phyloP scores from a whole-genome alignment of 805 yeast genomes.

The Yarrowia deformans region DNA sequence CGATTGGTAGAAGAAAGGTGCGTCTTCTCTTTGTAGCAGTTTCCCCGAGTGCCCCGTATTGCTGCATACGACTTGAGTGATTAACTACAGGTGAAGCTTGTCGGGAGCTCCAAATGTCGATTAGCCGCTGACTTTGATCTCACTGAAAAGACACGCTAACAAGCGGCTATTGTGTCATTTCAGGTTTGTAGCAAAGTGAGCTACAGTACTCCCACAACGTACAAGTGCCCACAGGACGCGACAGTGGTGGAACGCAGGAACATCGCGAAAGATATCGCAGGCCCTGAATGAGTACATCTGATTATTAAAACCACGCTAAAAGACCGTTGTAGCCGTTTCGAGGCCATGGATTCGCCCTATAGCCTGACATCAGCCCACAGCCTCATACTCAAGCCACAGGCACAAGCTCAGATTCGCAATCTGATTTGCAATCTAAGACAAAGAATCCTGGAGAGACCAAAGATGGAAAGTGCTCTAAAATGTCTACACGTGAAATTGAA shows the following conservation, averaged over 20 bases:
- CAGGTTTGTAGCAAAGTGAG: background rate
- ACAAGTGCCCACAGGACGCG: too few relatives aligned
- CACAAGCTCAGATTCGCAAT: conserved; percentile 22
- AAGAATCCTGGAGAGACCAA: background rate
- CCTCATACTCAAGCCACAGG: conserved; percentile 15
- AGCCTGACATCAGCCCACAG: background rate
- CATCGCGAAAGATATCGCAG: too few relatives aligned
- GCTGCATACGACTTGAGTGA: too few relatives aligned
- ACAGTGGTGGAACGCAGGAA: too few relatives aligned
- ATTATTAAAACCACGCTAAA: background rate
- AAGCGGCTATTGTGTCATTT: background rate
- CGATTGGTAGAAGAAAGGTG: too few relatives aligned
- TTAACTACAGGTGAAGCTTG: background rate
- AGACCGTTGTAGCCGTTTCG: background rate
- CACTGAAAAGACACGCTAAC: too few relatives aligned
- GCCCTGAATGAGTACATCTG: too few relatives aligned
- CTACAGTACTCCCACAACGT: background rate
- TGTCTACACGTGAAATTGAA: background rate
- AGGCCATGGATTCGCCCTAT: background rate
- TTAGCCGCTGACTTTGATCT: too few relatives aligned
- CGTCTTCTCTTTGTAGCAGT: too few relatives aligned
- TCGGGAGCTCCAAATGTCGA: too few relatives aligned
- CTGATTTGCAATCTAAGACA: conserved; percentile 20
- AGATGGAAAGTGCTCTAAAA: background rate
- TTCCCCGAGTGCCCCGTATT: too few relatives aligned